Percentiles rank a stretch among this genome's conserved stretches.
phyloP scores from a whole-genome alignment of 768 basidiomycete genomes.

The Suillus variegatus region DNA sequence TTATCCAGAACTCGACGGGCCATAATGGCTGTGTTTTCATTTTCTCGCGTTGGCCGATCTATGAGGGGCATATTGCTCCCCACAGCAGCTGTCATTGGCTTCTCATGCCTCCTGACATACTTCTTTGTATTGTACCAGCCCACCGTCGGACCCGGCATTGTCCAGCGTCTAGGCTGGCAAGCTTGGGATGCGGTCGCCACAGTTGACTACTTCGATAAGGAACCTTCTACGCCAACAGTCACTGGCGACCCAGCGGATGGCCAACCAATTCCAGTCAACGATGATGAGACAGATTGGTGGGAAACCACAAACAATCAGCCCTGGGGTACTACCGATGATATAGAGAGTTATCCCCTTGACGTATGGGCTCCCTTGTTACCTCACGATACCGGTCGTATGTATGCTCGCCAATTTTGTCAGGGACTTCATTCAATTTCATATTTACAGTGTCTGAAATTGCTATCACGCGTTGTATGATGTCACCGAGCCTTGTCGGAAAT shows the following conservation, averaged over 20 bases:
- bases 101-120: conserved; percentile 73
- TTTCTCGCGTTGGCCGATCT: conserved; percentile 49
- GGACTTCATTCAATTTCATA: not conserved
- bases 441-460: conserved; percentile 73
- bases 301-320: conserved; percentile 45
- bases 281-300: conserved; percentile 64
- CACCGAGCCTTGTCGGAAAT: conserved; percentile 55
- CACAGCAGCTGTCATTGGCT: conserved; percentile 58
- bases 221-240: conserved; percentile 1
- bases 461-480: conserved; percentile 64
- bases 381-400: conserved; percentile 74
- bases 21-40: conserved; percentile 40
- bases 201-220: conserved; percentile 8
- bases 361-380: conserved; percentile 76
- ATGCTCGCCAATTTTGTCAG: not conserved
- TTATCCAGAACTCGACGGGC: conserved; percentile 11
- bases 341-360: conserved; percentile 76
- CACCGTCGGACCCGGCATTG: conserved; percentile 64
- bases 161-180: conserved; percentile 86
- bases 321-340: conserved; percentile 45
- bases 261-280: conserved; percentile 17
- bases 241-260: not conserved
- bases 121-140: conserved; percentile 84
- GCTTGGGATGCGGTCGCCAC: conserved; percentile 72
- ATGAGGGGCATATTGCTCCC: conserved; percentile 59